Percentiles rank a stretch among this genome's conserved stretches.
These are phyloP conservation scores for Hygrophoropsis aurantiaca DNA, from an alignment of 768 basidiomycete species.

Conservation along the genomic window DNA sequence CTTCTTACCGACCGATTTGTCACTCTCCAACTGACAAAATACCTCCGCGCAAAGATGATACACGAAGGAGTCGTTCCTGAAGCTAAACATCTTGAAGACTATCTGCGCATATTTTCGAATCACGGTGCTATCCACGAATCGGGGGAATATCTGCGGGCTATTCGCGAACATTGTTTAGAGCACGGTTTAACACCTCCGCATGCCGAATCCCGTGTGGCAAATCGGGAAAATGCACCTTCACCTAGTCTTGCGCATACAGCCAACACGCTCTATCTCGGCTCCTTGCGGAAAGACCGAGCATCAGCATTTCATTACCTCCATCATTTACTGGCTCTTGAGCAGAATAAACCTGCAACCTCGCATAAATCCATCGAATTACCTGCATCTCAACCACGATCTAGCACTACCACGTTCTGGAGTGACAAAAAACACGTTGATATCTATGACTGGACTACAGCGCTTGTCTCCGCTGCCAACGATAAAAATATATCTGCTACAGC, in stretches of 20 bases:
- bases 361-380: slow-evolving; percentile 7
- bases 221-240: neutral
- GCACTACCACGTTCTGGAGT: slow-evolving; percentile 4
- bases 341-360: slow-evolving; percentile 5
- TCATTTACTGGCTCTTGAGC: slow-evolving; percentile 32
- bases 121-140: slow-evolving; percentile 43
- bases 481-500: slow-evolving; percentile 23
- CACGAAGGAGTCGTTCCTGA: slow-evolving; percentile 40
- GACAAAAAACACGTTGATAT: slow-evolving; percentile 36
- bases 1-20: slow-evolving; percentile 53
- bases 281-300: slow-evolving; percentile 38
- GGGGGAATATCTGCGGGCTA: slow-evolving; percentile 37
- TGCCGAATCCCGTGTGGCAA: neutral
- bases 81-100: slow-evolving; percentile 45
- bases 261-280: slow-evolving; percentile 43
- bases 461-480: slow-evolving; percentile 47
- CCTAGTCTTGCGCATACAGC: slow-evolving; percentile 31
- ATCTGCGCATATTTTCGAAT: slow-evolving; percentile 48
- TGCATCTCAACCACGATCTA: neutral
- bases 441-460: slow-evolving; percentile 46
- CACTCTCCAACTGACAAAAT: slow-evolving; percentile 48
- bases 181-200: slow-evolving; percentile 20
- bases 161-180: slow-evolving; percentile 30
- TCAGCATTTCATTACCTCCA: slow-evolving; percentile 50
- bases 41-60: slow-evolving; percentile 43